Percentiles rank a stretch among this genome's conserved stretches.
Conservation (phyloP, 495 filamentous ascomycete genomes). For the Peziza echinospora region DNA sequence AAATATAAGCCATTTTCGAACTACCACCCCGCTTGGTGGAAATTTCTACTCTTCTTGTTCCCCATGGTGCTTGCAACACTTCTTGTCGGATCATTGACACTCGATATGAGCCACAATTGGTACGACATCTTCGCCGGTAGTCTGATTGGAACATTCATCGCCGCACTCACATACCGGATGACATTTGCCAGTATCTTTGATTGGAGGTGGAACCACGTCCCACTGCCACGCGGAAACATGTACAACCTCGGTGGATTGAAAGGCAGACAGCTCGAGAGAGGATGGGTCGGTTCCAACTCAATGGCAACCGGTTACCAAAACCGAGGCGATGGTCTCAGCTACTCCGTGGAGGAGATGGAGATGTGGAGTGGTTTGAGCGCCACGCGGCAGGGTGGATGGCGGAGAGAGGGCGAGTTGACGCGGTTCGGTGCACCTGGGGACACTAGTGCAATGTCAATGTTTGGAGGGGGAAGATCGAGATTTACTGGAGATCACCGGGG, state of each 20-base stretch:
- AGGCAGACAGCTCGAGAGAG: neutral
- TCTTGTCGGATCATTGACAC: constrained; percentile 15
- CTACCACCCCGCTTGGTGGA: constrained; percentile 28
- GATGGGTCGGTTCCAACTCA: neutral
- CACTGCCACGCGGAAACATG: constrained; percentile 9
- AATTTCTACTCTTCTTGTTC: constrained; percentile 20
- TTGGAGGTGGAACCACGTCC: constrained; percentile 28
- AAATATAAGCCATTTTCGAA: constrained; percentile 40
- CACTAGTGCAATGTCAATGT: neutral
- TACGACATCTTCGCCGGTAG: constrained; percentile 37
- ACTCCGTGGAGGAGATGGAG: constrained; percentile 10
- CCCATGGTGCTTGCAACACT: constrained; percentile 22
- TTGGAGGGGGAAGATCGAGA: neutral
- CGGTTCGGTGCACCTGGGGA: neutral
- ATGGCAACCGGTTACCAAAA: neutral
- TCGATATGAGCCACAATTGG: constrained; percentile 31
- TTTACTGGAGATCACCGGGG: neutral
- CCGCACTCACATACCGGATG: constrained; percentile 35
- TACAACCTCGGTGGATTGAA: neutral
- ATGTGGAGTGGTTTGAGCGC: constrained; percentile 14
- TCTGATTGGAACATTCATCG: constrained; percentile 35
- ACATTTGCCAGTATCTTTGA: constrained; percentile 37
- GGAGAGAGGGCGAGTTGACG: neutral
- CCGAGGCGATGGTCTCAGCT: constrained; percentile 8
- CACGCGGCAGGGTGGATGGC: constrained; percentile 16